Evolutionary conservation across 2,329 filamentous ascomycete genomes (phyloP), one percentile per base, ranked within the genome.

Genomic region (Cryphonectria japonica): DNA sequence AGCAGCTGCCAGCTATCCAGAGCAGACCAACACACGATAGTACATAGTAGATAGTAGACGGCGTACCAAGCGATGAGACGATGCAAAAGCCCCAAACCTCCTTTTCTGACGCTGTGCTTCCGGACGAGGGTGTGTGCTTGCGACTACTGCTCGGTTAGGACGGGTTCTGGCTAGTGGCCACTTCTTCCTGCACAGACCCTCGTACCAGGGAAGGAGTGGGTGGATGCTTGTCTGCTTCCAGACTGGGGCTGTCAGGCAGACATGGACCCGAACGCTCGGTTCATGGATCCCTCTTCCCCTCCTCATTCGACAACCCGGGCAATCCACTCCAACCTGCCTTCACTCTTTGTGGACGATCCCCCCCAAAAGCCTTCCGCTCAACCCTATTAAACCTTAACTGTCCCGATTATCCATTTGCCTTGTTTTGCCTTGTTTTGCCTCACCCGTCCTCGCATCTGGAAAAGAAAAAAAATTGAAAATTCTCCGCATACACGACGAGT

Each of bases 231-330:
- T 26, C 60, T 46, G 8, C 16, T 22, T 46, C 37, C 64, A 54
- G 64, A 59, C 50, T 59, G 65, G 61, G 39, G 50, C 66, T 67
- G 50, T 29, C 22, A 64, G 7, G 46, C 46, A 32, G 9, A 64
- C 32, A 64, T 39, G 14, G 66, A 68, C 66, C 66, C 66, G 66
- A 68, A 61, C 16, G 39, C 66, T 60, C 54, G 66, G 66, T 68
- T 61, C 57, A 29, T 32, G 66, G 41, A 16, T 39, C 32, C 29
- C 43, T 52, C 37, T 68, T 29, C 60, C 32, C 43, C 59, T 52
- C 57, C 60, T 37, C 61, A 64, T 64, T 61, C 61, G 61, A 64
- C 61, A 26, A 26, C 41, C 46, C n/a, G 61, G 37, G 32, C 39
- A 32, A 13, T 54, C 41, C 41, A 39, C 16, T 41, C 43, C 66